Percentiles rank a stretch among this genome's conserved stretches.
Evolutionary conservation across 345 rosid genomes (phyloP).

Genomic region (Salix koriyanagi): DNA sequence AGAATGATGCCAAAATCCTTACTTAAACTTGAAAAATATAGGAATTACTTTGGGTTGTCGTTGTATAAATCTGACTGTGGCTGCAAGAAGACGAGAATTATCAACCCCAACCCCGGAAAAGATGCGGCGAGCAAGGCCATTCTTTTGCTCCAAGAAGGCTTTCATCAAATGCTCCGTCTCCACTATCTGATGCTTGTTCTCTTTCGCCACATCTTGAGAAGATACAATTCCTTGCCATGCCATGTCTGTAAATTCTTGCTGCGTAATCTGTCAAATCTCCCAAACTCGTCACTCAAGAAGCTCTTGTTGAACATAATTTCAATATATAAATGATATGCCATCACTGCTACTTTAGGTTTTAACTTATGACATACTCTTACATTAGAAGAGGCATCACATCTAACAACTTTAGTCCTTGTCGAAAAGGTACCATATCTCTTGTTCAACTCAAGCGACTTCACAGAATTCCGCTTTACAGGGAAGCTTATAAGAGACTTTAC

Average conservation of each 20-base stretch:
- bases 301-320: neutral
- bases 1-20: neutral
- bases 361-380: conserved; percentile 54
- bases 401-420: conserved; percentile 23
- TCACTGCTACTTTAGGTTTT: neutral
- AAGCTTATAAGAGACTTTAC: no score
- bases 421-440: no score
- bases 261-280: conserved; percentile 54
- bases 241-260: conserved; percentile 96
- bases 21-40: neutral
- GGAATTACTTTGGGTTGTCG: conserved; percentile 81
- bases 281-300: neutral
- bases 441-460: no score
- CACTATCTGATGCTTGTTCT: conserved; percentile 94
- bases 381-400: conserved; percentile 49
- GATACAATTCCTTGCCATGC: conserved; percentile 99
- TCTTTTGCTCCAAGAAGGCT: conserved; percentile 93
- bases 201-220: conserved; percentile 89
- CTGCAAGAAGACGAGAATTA: conserved; percentile 84
- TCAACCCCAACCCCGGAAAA: conserved; percentile 82
- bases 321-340: neutral
- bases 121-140: conserved; percentile 92
- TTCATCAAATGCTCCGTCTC: conserved; percentile 98
- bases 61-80: conserved; percentile 74
- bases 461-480: no score